Conservation (phyloP, 129 eudicot species). For the Escallonia rubra region DNA sequence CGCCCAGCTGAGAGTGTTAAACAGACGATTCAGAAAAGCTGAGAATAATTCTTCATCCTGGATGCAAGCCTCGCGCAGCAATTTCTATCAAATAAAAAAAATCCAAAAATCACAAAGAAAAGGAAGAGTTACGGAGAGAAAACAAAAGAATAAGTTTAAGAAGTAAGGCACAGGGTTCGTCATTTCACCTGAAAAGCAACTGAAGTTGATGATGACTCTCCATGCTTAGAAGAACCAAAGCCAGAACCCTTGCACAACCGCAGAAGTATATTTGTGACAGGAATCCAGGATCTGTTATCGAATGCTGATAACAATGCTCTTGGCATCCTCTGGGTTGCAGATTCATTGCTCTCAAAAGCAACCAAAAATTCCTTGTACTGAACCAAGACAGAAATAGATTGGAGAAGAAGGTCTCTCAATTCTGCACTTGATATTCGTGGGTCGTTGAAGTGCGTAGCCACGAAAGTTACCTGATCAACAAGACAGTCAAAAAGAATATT, state of each 20-base stretch:
- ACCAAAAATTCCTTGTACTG: constrained; percentile 79
- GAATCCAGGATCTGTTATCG: constrained; percentile 95
- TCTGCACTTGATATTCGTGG: constrained; percentile 94
- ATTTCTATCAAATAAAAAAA: constrained; percentile 33
- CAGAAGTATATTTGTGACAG: constrained; percentile 82
- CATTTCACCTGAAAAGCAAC: constrained; percentile 60
- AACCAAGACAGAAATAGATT: constrained; percentile 85
- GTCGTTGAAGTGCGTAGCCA: constrained; percentile 86
- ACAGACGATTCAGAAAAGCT: constrained; percentile 78
- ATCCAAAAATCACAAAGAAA: not conserved
- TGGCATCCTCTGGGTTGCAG: constrained; percentile 73
- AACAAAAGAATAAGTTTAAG: not conserved
- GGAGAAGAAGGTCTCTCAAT: constrained; percentile 86
- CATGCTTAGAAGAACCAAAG: constrained; percentile 78
- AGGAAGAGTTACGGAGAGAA: not conserved
- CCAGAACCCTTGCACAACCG: constrained; percentile 89
- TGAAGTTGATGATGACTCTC: constrained; percentile 78
- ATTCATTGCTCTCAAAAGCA: constrained; percentile 82
- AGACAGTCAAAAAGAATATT: constrained; percentile 8
- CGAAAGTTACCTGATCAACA: constrained; percentile 71
- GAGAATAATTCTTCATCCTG: constrained; percentile 77
- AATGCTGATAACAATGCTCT: constrained; percentile 82
- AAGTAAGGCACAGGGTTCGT: not conserved
- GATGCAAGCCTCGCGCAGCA: constrained; percentile 80
- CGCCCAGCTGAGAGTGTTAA: constrained; percentile 93